These are phyloP conservation scores for Lactarius evosmus DNA, from an alignment of 768 basidiomycete genomes.

Conservation along the genomic window DNA sequence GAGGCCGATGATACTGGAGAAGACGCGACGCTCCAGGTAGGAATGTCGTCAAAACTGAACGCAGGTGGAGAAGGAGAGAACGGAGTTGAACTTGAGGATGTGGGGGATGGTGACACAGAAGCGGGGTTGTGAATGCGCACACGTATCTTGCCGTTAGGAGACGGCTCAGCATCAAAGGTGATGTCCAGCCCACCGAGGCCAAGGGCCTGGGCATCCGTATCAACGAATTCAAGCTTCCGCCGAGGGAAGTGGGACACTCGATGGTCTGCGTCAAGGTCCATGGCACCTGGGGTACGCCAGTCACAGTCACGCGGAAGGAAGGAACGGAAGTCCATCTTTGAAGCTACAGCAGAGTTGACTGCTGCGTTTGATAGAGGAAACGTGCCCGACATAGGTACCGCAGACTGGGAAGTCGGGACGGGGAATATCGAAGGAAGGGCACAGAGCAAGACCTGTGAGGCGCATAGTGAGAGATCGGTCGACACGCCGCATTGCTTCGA, in stretches of 20 bases:
- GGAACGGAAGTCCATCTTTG: slow-evolving; percentile 35
- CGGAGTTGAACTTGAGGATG: slow-evolving; percentile 41
- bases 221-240: slow-evolving; percentile 58
- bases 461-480: slow-evolving; percentile 25
- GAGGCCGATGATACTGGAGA: slow-evolving; percentile 25
- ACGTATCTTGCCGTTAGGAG: slow-evolving; percentile 67
- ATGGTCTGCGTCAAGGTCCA: slow-evolving; percentile 49
- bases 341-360: slow-evolving; percentile 31
- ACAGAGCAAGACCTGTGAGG: slow-evolving; percentile 66
- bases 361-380: slow-evolving; percentile 44
- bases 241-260: slow-evolving; percentile 35
- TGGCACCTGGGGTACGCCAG: slow-evolving; percentile 36
- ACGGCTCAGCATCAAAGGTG: slow-evolving; percentile 64
- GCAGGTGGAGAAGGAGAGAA: slow-evolving; percentile 34
- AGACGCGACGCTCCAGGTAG: slow-evolving; percentile 28
- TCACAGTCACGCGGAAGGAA: slow-evolving; percentile 35
- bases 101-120: slow-evolving; percentile 39
- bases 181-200: slow-evolving; percentile 62
- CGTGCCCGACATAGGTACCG: slow-evolving; percentile 54
- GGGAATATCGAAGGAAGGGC: slow-evolving; percentile 73
- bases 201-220: slow-evolving; percentile 45
- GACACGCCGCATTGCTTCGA: slow-evolving; percentile 21
- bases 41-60: slow-evolving; percentile 26
- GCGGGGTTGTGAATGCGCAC: slow-evolving; percentile 61
- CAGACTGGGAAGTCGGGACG: slow-evolving; percentile 46